phyloP scores from a whole-genome alignment of 306 rosid genomes.

The Senna tora region DNA sequence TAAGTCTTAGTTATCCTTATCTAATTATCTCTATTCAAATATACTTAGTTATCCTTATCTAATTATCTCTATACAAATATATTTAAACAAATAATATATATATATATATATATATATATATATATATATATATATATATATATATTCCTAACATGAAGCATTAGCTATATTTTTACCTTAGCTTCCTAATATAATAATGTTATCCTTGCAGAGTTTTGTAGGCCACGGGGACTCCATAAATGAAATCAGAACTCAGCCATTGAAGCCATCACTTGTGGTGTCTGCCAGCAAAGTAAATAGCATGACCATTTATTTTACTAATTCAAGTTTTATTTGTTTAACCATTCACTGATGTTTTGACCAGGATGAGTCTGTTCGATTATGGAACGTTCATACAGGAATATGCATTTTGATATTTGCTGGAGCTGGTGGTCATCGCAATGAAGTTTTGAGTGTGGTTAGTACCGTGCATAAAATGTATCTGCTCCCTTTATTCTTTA shows the following conservation, averaged over 20 bases:
- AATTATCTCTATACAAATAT: too few species aligned
- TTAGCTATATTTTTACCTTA: slow-evolving; percentile 13
- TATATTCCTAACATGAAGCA: too few species aligned
- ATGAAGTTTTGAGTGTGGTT: slow-evolving; percentile 96
- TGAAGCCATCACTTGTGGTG: slow-evolving; percentile 80
- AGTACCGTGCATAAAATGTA: slow-evolving; percentile 40
- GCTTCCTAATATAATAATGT: slow-evolving; percentile 6
- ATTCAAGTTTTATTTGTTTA: slow-evolving; percentile 24
- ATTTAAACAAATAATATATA: too few species aligned
- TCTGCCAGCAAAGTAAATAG: slow-evolving; percentile 89
- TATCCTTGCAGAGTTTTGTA: slow-evolving; percentile 73
- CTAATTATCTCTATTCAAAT: too few species aligned
- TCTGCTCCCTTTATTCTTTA: neutral
- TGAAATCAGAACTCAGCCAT: slow-evolving; percentile 87
- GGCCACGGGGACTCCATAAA: slow-evolving; percentile 97
- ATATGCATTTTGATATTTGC: slow-evolving; percentile 88
- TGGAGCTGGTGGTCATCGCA: slow-evolving; percentile 98
- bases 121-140: too few species aligned
- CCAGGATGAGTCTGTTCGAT: slow-evolving; percentile 96
- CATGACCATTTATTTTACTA: neutral
- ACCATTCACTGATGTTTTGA: slow-evolving; percentile 43
- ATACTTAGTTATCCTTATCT: too few species aligned
- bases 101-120: too few species aligned
- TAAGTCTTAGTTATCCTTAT: too few species aligned
- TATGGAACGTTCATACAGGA: slow-evolving; percentile 94